phyloP scores from a whole-genome alignment of 2,329 filamentous ascomycete genomes.

The Phoma herbarum region DNA sequence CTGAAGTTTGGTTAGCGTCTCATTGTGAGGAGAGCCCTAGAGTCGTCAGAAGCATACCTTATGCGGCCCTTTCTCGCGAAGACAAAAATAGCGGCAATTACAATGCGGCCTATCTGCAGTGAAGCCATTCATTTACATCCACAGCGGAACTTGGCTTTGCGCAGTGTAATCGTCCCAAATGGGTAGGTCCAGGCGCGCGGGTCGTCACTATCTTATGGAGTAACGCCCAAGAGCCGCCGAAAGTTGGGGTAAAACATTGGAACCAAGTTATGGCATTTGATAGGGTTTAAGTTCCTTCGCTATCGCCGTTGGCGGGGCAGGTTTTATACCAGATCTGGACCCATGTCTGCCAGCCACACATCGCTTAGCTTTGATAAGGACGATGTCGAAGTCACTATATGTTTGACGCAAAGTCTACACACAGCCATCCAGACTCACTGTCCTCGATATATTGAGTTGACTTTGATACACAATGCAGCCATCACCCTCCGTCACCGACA shows the following conservation, averaged over 20 bases:
- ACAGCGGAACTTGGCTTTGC: not conserved
- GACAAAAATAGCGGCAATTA: constrained; percentile 1
- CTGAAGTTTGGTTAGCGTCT: not conserved
- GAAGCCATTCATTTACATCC: not conserved
- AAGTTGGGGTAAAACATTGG: constrained; percentile 3
- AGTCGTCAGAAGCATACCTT: not conserved
- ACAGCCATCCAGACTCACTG: not conserved
- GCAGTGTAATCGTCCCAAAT: constrained; percentile 1
- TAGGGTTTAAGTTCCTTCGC: constrained; percentile 1
- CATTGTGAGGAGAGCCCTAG: not conserved
- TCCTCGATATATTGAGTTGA: constrained; percentile 1
- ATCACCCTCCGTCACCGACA: not conserved
- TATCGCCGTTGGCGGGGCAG: constrained; percentile 12
- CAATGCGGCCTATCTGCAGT: not conserved
- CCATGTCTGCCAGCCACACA: constrained; percentile 8
- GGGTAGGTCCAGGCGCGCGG: constrained; percentile 13
- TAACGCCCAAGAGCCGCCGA: not conserved
- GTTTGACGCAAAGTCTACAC: not conserved
- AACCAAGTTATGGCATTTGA: not conserved
- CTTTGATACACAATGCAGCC: constrained; percentile 10
- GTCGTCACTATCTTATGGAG: constrained; percentile 5
- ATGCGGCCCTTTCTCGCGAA: constrained; percentile 1
- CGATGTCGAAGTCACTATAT: constrained; percentile 5
- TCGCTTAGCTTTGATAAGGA: constrained; percentile 7
- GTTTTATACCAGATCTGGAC: constrained; percentile 11